Evolutionary conservation across 169 alveolate species (phyloP), one percentile per base, ranked within the genome.

Genomic region (Eimeria tenella): DNA sequence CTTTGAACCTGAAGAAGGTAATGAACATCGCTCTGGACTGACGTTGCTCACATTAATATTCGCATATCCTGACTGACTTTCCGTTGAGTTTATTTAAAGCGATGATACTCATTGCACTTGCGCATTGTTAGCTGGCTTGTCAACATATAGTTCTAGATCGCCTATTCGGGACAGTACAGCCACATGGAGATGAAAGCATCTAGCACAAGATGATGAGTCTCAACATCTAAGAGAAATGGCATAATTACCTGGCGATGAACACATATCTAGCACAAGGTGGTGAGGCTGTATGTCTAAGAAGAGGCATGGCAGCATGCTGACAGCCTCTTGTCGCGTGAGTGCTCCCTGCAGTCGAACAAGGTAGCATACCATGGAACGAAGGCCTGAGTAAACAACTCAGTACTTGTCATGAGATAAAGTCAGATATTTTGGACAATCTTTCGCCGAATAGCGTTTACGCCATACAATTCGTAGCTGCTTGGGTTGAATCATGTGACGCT

Each of bases 241-340:
- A 23, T 9, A 53, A 63, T 25, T 56, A 92, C 95, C 95, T 5
- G 99, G 99, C 15, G 98, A 98, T 50, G 99, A 98, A 89, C 99
- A 97, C 98, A 97, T 96, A 93, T 98, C 99, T 79, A 97, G 96
- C 58, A 98, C 90, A 58, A 88, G 93, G 70, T 94, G 96, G 52
- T 74, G 93, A 50, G 96, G 95, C 63, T 96, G 93, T 25, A 97
- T 97, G 62, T 95, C 97, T 74, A 98, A 89, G 73, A 98, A 94
- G 75, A 97, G 96, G 49, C 97, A 97, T 31, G 99, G 99, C 11
- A 98, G 79, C 99, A 98, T 98, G 79, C 97, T 93, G 17, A 98
- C 99, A 31, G 98, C 96, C 88, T 98, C 99, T 94, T 98, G 98
- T 17, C 95, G 53, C 6, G 93, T 82, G 58, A 93, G 68, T 10